Percentiles rank a stretch among this genome's conserved stretches.
phyloP scores from a whole-genome alignment of 2,329 filamentous ascomycete species.

The Penicillium sp. region DNA sequence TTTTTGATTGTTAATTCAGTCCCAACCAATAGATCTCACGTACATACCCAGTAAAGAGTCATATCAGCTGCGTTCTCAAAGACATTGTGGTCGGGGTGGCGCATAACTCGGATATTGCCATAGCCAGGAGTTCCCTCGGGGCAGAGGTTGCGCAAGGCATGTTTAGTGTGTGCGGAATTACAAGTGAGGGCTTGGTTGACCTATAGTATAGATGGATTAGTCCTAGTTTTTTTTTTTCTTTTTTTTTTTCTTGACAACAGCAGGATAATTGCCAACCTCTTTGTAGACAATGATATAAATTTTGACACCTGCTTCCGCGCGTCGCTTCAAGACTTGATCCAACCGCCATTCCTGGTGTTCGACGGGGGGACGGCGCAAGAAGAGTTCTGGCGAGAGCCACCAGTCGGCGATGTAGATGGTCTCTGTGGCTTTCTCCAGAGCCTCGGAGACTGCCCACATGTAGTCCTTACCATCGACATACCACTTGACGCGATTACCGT shows the following conservation, averaged over 20 bases:
- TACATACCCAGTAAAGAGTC: slow-evolving; percentile 80
- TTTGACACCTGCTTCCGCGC: slow-evolving; percentile 88
- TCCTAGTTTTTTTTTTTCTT: not conserved
- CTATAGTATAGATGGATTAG: slow-evolving; percentile 22
- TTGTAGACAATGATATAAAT: slow-evolving; percentile 94
- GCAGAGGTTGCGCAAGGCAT: slow-evolving; percentile 75
- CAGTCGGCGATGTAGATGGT: slow-evolving; percentile 95
- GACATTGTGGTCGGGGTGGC: slow-evolving; percentile 93
- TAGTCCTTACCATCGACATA: slow-evolving; percentile 96
- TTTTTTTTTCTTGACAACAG: not conserved
- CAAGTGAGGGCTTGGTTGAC: slow-evolving; percentile 79
- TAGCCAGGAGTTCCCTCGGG: slow-evolving; percentile 77
- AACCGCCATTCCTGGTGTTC: slow-evolving; percentile 82
- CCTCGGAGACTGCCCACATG: slow-evolving; percentile 88
- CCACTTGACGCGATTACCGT: slow-evolving; percentile 90
- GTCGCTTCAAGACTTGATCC: slow-evolving; percentile 82
- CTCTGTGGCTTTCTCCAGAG: slow-evolving; percentile 85
- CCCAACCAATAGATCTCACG: not conserved
- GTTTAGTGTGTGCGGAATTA: slow-evolving; percentile 90
- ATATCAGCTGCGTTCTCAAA: slow-evolving; percentile 92
- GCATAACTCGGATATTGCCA: slow-evolving; percentile 84
- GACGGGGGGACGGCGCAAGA: slow-evolving; percentile 76
- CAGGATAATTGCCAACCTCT: slow-evolving; percentile 52
- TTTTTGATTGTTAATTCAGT: slow-evolving; percentile 22
- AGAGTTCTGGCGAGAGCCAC: slow-evolving; percentile 94